A percentile compares a stretch with the other conserved stretches of the same genome.
These are phyloP conservation scores for Rhizophora apiculata DNA, from an alignment of 345 rosid genomes.

Conservation along the genomic window DNA sequence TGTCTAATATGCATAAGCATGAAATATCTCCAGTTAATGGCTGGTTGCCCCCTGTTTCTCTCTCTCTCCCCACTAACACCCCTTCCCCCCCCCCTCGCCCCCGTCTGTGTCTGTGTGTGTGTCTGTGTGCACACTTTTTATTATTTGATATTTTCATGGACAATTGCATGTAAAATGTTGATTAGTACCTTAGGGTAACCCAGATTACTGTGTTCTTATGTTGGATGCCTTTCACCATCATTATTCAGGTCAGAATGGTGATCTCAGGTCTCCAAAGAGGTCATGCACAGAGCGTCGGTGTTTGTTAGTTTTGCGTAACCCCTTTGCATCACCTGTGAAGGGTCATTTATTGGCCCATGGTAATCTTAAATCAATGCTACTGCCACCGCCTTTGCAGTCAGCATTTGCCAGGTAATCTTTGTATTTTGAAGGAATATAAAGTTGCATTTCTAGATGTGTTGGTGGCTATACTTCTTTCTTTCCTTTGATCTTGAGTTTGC, in stretches of 20 bases:
- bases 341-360: slow-evolving; percentile 18
- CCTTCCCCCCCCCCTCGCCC: too few species aligned
- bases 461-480: not conserved
- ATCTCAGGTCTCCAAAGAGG: slow-evolving; percentile 43
- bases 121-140: too few species aligned
- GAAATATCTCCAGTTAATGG: slow-evolving; percentile 14
- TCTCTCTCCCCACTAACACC: too few species aligned
- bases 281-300: slow-evolving; percentile 63
- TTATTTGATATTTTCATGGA: not conserved
- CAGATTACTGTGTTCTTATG: slow-evolving; percentile 4
- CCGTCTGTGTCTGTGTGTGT: too few species aligned
- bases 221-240: not conserved
- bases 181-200: not conserved
- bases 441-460: not conserved
- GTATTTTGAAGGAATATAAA: not conserved
- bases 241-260: slow-evolving; percentile 80
- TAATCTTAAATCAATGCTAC: slow-evolving; percentile 26
- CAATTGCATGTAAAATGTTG: not conserved
- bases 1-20: slow-evolving; percentile 18
- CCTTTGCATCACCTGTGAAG: slow-evolving; percentile 33
- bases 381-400: slow-evolving; percentile 31
- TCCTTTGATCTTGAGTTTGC: slow-evolving; percentile 4
- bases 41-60: too few species aligned
- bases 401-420: slow-evolving; percentile 32
- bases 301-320: slow-evolving; percentile 68